Percentiles rank a stretch among this genome's conserved stretches.
These are phyloP conservation scores for Limonium bicolor DNA, from an alignment of 148 eudicot genomes.

Conservation along the genomic window DNA sequence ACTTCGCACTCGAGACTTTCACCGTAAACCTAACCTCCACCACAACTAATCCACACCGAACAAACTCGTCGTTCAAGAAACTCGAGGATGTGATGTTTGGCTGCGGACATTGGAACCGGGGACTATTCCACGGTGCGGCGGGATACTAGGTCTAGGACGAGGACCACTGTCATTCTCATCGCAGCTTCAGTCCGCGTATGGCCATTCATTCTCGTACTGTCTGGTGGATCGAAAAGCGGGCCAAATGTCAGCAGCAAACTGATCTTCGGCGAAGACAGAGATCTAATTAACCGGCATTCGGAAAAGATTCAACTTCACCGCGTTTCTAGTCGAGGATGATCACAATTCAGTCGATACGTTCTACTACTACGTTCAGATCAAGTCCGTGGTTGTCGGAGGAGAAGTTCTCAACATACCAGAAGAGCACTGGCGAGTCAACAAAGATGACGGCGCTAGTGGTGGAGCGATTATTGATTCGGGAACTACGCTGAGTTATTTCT, in stretches of 20 bases:
- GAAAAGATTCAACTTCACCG: conserved; percentile 59
- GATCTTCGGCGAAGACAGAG: conserved; percentile 78
- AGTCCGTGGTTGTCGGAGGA: conserved; percentile 49
- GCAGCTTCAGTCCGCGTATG: conserved; percentile 63
- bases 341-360: conserved; percentile 64
- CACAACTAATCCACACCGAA: too few species aligned
- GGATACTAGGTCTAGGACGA: conserved; percentile 74
- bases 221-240: conserved; percentile 70
- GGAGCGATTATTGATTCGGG: conserved; percentile 97
- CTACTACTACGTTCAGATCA: conserved; percentile 59
- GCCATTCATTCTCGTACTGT: conserved; percentile 92
- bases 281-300: conserved; percentile 33
- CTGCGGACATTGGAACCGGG: conserved; percentile 95
- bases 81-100: conserved; percentile 89
- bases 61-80: conserved; percentile 28
- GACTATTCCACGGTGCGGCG: conserved; percentile 92
- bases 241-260: conserved; percentile 76
- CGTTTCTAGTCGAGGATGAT: conserved; percentile 28
- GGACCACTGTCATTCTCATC: conserved; percentile 90
- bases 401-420: conserved; percentile 44
- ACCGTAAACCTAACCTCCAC: conserved; percentile 61
- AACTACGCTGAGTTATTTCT: conserved; percentile 72
- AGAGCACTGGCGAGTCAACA: conserved; percentile 46
- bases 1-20: conserved; percentile 74
- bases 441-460: conserved; percentile 74